A percentile compares a stretch with the other conserved stretches of the same genome.
Evolutionary conservation across 116 monocot species (phyloP).

Genomic region (Dioscorea cayenensis): DNA sequence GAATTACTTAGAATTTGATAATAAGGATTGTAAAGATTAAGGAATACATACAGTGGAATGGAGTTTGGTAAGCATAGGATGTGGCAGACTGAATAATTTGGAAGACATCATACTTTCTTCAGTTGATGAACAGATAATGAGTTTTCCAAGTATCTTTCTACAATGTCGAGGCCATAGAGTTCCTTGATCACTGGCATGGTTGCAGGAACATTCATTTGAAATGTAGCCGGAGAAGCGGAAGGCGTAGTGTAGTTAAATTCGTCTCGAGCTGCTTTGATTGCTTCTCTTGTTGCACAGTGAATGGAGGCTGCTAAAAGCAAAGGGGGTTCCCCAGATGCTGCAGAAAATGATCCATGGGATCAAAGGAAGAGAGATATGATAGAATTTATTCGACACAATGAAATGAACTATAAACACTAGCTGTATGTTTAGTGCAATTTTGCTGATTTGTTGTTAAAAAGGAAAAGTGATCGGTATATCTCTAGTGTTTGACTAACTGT

Average conservation of each 20-base stretch:
- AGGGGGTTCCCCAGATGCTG: slow-evolving; percentile 93
- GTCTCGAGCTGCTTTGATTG: slow-evolving; percentile 61
- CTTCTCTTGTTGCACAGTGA: slow-evolving; percentile 78
- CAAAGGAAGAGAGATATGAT: neutral
- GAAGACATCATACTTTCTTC: no score
- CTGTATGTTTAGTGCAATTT: no score
- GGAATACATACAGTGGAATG: no score
- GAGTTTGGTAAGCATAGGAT: no score
- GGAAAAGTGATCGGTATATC: no score
- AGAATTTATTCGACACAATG: no score
- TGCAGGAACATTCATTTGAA: slow-evolving; percentile 68
- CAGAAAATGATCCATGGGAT: slow-evolving; percentile 3
- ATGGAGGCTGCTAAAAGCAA: slow-evolving; percentile 73
- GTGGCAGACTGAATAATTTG: no score
- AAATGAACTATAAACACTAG: no score
- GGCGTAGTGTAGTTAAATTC: slow-evolving; percentile 18
- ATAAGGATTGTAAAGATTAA: no score
- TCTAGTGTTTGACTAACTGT: no score
- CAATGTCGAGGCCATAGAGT: slow-evolving; percentile 66
- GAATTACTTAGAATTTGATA: no score
- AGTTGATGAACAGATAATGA: slow-evolving; percentile 1
- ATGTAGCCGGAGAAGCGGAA: slow-evolving; percentile 25
- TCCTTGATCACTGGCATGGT: slow-evolving; percentile 88
- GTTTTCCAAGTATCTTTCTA: slow-evolving; percentile 55
- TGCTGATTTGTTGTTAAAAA: no score